These are phyloP conservation scores for Bryum argenteum DNA, from an alignment of 225 moss, liverwort and hornwort species.

Conservation along the genomic window DNA sequence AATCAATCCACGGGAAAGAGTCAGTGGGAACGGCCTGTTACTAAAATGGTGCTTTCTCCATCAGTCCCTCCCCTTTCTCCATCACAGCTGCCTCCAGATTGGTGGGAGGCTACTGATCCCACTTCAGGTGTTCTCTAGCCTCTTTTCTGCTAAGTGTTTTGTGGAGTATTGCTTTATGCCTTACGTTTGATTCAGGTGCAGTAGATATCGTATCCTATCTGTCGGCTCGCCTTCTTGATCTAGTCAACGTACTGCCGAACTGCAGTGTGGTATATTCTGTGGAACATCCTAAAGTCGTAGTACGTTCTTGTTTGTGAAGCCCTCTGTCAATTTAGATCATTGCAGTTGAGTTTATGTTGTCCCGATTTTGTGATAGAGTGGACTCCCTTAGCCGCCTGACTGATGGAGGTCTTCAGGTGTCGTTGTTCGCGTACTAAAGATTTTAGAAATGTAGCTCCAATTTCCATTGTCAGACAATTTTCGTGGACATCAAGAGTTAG, in stretches of 20 bases:
- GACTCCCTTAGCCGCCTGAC: neutral
- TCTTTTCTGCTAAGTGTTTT: neutral
- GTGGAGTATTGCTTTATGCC: constrained; percentile 17
- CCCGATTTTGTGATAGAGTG: constrained; percentile 16
- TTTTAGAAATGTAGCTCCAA: neutral
- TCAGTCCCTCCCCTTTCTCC: constrained; percentile 52
- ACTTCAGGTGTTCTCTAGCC: constrained; percentile 66
- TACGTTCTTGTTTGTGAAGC: neutral
- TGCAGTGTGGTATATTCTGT: constrained; percentile 6
- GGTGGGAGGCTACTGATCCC: constrained; percentile 92
- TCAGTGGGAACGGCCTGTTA: constrained; percentile 83
- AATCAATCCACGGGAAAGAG: constrained; percentile 84
- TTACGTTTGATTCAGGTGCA: constrained; percentile 14
- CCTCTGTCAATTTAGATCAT: neutral
- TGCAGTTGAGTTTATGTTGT: constrained; percentile 22
- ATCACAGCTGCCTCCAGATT: constrained; percentile 75
- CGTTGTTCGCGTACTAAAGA: neutral
- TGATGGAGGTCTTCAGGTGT: neutral
- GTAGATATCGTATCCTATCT: no score
- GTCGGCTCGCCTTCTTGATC: constrained; percentile 11
- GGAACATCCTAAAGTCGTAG: neutral
- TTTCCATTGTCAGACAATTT: neutral
- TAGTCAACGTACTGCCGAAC: neutral
- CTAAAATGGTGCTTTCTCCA: constrained; percentile 62
- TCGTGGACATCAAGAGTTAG: constrained; percentile 10